Base-by-base conservation (phyloP, 495 filamentous ascomycete species). In the Lepraria neglecta region DNA sequence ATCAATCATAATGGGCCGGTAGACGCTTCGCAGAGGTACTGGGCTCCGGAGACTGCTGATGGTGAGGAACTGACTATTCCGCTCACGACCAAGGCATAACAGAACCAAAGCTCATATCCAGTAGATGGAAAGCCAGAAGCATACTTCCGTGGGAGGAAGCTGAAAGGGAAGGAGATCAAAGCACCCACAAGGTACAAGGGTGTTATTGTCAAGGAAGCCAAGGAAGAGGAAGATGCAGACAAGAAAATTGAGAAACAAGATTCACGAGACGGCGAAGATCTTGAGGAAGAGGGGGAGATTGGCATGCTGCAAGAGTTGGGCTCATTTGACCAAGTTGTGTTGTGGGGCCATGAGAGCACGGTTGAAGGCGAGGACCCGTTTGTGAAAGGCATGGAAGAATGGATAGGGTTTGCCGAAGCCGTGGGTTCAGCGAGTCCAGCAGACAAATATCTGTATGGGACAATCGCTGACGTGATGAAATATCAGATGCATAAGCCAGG, bases 61-160 rank as follows among this genome's bases (percentile, higher is more conserved):
- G 78, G 80, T 79, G 65, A 58, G 47, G 24, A 24, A 24, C 2
- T 33, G n/a, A n/a, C 28, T 14, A 9, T 28, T 14, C 10, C 9
- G 10, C n/a, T 40, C 24, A 30, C 2, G 21, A 9, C 1, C 15
- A 3, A 46, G 19, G 27, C 19, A 21, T 19, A 14, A 35, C 3
- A 27, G 35, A 52, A 15, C 0, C 11, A 35, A 24, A 3, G 3
- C 31, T 54, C 3, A 54, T 24, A 1, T 2, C 9, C 31, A 12
- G 35, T 47, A 78, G 76, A 74, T 64, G 79, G 78, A 6, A 78
- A 67, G 28, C 77, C 76, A 19, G 85, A 82, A 2, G 77, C 86
- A 24, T 88, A 92, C 68, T 88, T 96, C 64, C 87, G 92, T 33
- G 92, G 92, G 38, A 84, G 92, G 45, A 94, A 87, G 67, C 77